Base-by-base conservation (phyloP, 768 basidiomycete species). In the Rubroboletus satanas region DNA sequence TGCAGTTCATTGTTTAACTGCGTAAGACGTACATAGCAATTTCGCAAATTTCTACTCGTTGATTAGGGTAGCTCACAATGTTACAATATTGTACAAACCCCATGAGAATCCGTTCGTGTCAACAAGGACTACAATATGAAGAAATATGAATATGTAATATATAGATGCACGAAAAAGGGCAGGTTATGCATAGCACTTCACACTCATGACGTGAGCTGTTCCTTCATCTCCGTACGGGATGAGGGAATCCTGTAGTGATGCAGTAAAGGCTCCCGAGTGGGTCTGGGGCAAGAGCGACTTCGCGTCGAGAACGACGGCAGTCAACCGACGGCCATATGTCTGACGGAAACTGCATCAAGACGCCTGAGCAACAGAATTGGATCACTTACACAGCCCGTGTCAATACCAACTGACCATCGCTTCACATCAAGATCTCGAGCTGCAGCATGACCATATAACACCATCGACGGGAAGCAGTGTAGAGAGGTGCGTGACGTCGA, bases 401-500 rank as follows among this genome's bases (percentile, higher is more conserved):
- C 95, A 33, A 96, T 71, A 2, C 95, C 95, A 56, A 93, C 73
- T 3, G 85, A 83, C 87, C 88, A 96, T 21, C 88, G 77, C 57
- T 88, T 86, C 60, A 93, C 70, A 67, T 94, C 91, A 12, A 97
- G 76, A 12, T 89, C 90, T 28, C 90, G 77, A 4, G 79, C 74
- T 6, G 94, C 93, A 8, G 85, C 79, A 64, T 97, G 95, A 0
- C 93, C 95, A 68, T 96, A 97, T 7, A 96, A 71, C n/a, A 92
- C 84, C 37, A 81, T 88, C 1, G 83, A 77, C 2, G 91, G 88
- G 61, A 82, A 79, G 62, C 90, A 93, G 5, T 82, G 81, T 10
- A 87, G 65, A 6, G 59, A 35, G 5, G 66, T 61, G 49, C 64
- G 66, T 28, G 31, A 29, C 35, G n/a, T 37, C 12, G 38, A 45